Evolutionary conservation across 495 filamentous ascomycete species (phyloP).

Genomic region (Aspergillus egyptiacus): DNA sequence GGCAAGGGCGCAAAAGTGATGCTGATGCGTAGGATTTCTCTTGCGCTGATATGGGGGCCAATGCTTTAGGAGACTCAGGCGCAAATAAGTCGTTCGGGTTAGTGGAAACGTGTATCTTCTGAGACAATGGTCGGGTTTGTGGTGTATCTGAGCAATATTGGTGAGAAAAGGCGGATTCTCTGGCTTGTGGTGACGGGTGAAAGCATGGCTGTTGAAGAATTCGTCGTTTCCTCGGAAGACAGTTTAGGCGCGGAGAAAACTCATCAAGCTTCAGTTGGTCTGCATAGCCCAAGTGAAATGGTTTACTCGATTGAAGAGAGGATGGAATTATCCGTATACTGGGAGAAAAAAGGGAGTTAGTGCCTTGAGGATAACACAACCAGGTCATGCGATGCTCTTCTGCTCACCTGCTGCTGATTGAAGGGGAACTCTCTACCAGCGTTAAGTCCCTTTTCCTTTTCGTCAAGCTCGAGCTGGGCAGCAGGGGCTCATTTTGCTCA

Average conservation of each 20-base stretch:
- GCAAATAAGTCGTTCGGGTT: slow-evolving; percentile 26
- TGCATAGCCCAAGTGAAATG: slow-evolving; percentile 19
- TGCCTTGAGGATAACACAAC: background rate
- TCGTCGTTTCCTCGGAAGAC: slow-evolving; percentile 34
- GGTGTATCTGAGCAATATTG: slow-evolving; percentile 3
- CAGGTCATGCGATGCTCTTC: background rate
- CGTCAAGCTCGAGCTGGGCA: slow-evolving; percentile 18
- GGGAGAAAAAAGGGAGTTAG: background rate
- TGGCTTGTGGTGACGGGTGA: slow-evolving; percentile 3
- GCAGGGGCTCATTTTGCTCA: slow-evolving; percentile 16
- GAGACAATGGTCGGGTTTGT: slow-evolving; percentile 21
- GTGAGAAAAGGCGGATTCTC: slow-evolving; percentile 9
- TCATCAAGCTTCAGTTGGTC: slow-evolving; percentile 20
- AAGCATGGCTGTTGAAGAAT: slow-evolving; percentile 22
- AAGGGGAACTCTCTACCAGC: slow-evolving; percentile 21
- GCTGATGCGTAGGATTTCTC: slow-evolving; percentile 21
- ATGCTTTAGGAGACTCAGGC: slow-evolving; percentile 33
- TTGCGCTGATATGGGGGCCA: slow-evolving; percentile 23
- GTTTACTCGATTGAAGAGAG: slow-evolving; percentile 9
- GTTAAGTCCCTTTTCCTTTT: slow-evolving; percentile 33
- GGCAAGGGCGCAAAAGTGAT: slow-evolving; percentile 39
- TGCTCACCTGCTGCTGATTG: slow-evolving; percentile 29
- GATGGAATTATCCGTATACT: slow-evolving; percentile 13
- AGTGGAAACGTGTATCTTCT: slow-evolving; percentile 20
- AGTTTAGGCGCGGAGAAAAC: slow-evolving; percentile 23